A percentile compares a stretch with the other conserved stretches of the same genome.
Evolutionary conservation across 495 filamentous ascomycete species (phyloP).

Genomic region (Penicillium herquei): DNA sequence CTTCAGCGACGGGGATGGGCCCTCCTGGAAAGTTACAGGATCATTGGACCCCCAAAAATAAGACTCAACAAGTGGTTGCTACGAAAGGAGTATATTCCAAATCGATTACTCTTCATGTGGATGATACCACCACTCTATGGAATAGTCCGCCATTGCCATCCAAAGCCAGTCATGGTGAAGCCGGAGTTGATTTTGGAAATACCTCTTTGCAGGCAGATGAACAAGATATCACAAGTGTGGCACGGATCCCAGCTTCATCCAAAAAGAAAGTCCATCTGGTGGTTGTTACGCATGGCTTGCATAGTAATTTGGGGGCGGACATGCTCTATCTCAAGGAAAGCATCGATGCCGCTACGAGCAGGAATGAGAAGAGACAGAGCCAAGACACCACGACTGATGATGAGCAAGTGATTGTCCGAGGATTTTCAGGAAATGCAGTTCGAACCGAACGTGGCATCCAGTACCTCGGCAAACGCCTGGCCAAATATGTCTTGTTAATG

Average conservation of each 20-base stretch:
- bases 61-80: conserved; percentile 44
- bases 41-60: conserved; percentile 54
- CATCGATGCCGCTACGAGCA: conserved; percentile 78
- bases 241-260: neutral
- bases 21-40: conserved; percentile 71
- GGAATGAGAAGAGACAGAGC: conserved; percentile 56
- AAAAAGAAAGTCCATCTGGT: conserved; percentile 84
- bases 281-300: conserved; percentile 88
- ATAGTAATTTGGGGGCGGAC: conserved; percentile 95
- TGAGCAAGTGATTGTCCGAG: conserved; percentile 88
- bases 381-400: conserved; percentile 30
- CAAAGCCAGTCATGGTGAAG: conserved; percentile 39
- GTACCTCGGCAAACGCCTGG: conserved; percentile 90
- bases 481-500: conserved; percentile 84
- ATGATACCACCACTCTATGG: conserved; percentile 89
- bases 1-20: conserved; percentile 42
- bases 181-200: neutral
- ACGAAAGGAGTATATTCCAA: conserved; percentile 77
- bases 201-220: neutral
- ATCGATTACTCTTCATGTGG: conserved; percentile 71
- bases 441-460: conserved; percentile 94
- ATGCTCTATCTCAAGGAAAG: conserved; percentile 98
- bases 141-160: conserved; percentile 79
- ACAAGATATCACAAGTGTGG: neutral
- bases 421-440: conserved; percentile 84